Evolutionary conservation across 2,329 filamentous ascomycete species (phyloP), one percentile per base, ranked within the genome.

Genomic region (Calonectria honghensis): DNA sequence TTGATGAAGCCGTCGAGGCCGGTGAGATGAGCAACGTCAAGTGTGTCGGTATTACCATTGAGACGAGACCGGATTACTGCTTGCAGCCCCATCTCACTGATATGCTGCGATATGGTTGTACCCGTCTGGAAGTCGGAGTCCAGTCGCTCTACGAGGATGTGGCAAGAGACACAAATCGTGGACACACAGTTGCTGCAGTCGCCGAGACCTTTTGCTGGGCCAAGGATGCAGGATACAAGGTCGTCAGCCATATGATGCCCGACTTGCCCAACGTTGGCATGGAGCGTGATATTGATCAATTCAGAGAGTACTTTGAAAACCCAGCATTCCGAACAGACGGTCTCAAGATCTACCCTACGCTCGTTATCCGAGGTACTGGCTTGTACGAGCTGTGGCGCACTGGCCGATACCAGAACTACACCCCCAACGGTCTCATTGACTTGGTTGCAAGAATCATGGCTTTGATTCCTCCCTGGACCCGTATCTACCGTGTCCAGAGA

Each of bases 191-290:
- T 31, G 95, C 96, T 9, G 92, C 97, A 1, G 97, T 99, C 0
- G 96, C 96, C 37, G 96, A 99, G 86, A 99, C 97, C 0, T 99
- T 99, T 84, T 97, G 95, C 79, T 89, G 98, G n/a, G 93, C 97
- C 77, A 99, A 99, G 86, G 97, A 99, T 84, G 96, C 97, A 7
- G 97, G 97, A 0, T 99, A 98, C 90, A 99, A 99, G 85, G 97
- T 99, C 0, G 97, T 99, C 76, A 98, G 95, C 79, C 97, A 99
- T 86, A 99, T 99, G 97, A 99, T 99, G 97, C 97, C 97, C 1
- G 97, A 99, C 83, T 87, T 99, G 63, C 97, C 97, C 4, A 99
- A 99, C 81, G 97, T 99, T 3, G 97, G 97, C 72, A 98, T 98
- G 94, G 97, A 99, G 86, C 94, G 97, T 81, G 97, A 99, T 83